These are phyloP conservation scores for Phialocephala subalpina DNA, from an alignment of 2,329 filamentous ascomycete genomes.

Conservation along the genomic window DNA sequence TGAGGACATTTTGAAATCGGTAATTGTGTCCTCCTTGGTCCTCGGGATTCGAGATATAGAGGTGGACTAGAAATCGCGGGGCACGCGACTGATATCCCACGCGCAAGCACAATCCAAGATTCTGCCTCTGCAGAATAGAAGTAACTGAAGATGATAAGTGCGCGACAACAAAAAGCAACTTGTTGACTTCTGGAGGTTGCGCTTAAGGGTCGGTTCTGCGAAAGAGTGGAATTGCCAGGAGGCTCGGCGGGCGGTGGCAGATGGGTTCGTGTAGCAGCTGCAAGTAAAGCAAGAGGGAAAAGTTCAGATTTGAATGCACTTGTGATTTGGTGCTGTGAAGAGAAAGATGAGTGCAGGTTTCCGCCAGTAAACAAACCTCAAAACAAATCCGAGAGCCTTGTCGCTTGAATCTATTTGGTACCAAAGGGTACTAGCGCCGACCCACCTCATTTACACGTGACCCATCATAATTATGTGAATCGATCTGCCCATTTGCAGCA, in stretches of 20 bases:
- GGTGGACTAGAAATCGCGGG: constrained; percentile 21
- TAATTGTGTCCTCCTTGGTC: background rate
- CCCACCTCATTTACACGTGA: too few relatives aligned
- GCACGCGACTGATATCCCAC: constrained; percentile 21
- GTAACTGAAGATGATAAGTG: background rate
- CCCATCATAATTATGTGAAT: too few relatives aligned
- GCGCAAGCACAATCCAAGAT: constrained; percentile 15
- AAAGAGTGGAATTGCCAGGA: background rate
- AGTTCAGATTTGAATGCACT: background rate
- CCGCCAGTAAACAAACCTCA: background rate
- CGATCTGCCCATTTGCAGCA: too few relatives aligned
- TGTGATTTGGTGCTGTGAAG: background rate
- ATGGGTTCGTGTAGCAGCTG: background rate
- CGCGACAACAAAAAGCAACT: background rate
- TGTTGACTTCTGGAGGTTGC: background rate
- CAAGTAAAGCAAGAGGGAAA: background rate
- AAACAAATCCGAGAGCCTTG: background rate
- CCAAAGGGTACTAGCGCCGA: background rate
- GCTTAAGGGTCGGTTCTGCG: background rate
- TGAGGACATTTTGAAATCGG: constrained; percentile 27
- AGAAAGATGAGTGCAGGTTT: background rate
- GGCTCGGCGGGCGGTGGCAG: background rate
- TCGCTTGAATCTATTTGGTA: too few relatives aligned
- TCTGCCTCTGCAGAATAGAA: background rate
- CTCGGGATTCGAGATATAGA: background rate